Evolutionary conservation across 352 stramenopile species (phyloP).

Genomic region (Globisporangium radiosum): DNA sequence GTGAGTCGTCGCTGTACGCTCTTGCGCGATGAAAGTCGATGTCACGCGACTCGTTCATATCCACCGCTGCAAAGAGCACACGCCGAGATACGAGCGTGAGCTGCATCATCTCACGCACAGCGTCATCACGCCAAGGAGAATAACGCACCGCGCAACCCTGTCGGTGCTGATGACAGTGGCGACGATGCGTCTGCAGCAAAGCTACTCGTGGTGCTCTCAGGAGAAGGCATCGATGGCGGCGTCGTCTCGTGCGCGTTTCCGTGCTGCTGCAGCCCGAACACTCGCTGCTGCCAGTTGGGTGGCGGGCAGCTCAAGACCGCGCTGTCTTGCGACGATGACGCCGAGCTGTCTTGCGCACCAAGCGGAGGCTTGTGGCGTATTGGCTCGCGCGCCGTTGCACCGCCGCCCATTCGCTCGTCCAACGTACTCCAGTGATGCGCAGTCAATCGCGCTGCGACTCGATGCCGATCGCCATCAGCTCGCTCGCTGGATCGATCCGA

Average conservation of each 20-base stretch:
- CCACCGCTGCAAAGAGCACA: background rate
- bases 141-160: background rate
- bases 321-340: slow-evolving; percentile 32
- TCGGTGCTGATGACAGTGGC: background rate
- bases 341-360: background rate
- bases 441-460: too few species aligned
- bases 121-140: background rate
- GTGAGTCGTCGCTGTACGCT: too few species aligned
- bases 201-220: slow-evolving; percentile 1
- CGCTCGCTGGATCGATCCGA: too few species aligned
- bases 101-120: background rate
- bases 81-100: background rate
- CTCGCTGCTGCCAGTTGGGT: slow-evolving; percentile 32
- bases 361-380: too few species aligned
- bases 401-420: too few species aligned
- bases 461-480: too few species aligned
- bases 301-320: slow-evolving; percentile 26
- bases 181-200: background rate
- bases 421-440: too few species aligned
- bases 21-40: too few species aligned
- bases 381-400: too few species aligned
- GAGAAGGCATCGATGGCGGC: background rate
- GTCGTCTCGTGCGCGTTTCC: background rate
- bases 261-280: slow-evolving; percentile 16
- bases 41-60: too few species aligned